Base-by-base conservation (phyloP, 192 early-diverging fungal species). In the Rhizophagus prolifer region DNA sequence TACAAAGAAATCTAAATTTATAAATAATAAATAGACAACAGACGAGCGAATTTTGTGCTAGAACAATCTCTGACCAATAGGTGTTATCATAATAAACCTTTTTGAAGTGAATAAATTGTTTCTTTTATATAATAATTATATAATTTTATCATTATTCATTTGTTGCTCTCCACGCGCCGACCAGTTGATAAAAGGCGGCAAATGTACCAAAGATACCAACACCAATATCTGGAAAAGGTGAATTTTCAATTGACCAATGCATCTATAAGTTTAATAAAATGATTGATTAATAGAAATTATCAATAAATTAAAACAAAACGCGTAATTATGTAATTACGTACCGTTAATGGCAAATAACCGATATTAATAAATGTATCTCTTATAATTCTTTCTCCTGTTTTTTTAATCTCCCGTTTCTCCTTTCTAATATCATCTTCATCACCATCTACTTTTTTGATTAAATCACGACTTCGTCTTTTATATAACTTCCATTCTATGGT, bases 201-300 rank as follows among this genome's bases (percentile, higher is more conserved):
- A 97, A 85, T n/a, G 94, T 95, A 80, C 97, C 97, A 84, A 91
- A 99, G 38, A 95, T 82, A 70, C 96, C 96, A 30, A 97, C 95
- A 3, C 90, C 92, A 2, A 95, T 89, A 79, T 99, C 97, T 0
- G 97, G 95, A 88, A 99, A 97, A 38, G 84, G 85, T 21, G 89
- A 91, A 23, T 91, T 89, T 67, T 95, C 91, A 64, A 97, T 84
- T 34, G 93, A 94, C 96, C 96, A 99, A 86, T 98, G 97, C 28
- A 89, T 19, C 46, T 76, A 76, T 80, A 12, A 83, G 44, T 83
- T 67, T 58, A 75, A 47, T 67, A 8, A 34, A 75, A 46, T 5
- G 25, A 25, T 50, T 4, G 13, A 47, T 30, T 50, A 71, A 44
- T 25, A 30, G 16, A 14, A 28, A 30, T 28, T 28, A 9, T 10